Evolutionary conservation across 2,329 filamentous ascomycete genomes (phyloP).

Genomic region (Aspergillus intermedius): DNA sequence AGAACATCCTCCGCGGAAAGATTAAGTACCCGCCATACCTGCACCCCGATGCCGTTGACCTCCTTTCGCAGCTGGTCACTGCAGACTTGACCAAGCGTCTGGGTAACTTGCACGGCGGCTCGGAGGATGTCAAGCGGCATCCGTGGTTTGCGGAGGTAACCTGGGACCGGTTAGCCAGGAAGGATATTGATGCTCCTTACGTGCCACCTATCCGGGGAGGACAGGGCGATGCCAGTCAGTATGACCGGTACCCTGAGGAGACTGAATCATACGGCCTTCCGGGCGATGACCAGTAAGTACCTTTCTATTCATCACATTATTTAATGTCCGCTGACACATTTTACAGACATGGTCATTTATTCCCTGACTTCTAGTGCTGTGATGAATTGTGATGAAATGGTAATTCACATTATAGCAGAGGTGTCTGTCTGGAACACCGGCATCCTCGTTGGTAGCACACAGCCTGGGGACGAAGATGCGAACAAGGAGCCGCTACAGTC

Average conservation of each 20-base stretch:
- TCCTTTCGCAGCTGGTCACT: constrained; percentile 89
- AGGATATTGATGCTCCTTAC: constrained; percentile 97
- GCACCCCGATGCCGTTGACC: constrained; percentile 85
- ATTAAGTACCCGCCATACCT: constrained; percentile 97
- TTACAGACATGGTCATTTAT: constrained; percentile 65
- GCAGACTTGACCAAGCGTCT: constrained; percentile 89
- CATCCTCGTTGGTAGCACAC: not conserved
- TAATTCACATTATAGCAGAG: constrained; percentile 12
- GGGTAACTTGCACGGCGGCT: constrained; percentile 86
- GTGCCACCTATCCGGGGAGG: constrained; percentile 92
- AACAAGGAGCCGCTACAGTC: not conserved
- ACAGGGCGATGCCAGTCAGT: constrained; percentile 90
- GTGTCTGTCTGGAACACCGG: constrained; percentile 1
- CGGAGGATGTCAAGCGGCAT: constrained; percentile 89
- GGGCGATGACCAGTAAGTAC: constrained; percentile 78
- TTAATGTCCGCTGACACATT: not conserved
- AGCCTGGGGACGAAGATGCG: not conserved
- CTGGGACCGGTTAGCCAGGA: constrained; percentile 88
- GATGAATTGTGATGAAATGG: constrained; percentile 29
- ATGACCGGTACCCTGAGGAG: constrained; percentile 97
- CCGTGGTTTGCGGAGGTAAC: constrained; percentile 97
- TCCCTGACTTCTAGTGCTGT: constrained; percentile 61
- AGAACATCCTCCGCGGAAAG: constrained; percentile 92
- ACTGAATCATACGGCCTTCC: constrained; percentile 79
- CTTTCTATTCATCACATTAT: not conserved